Evolutionary conservation across 2,329 filamentous ascomycete genomes (phyloP), one percentile per base, ranked within the genome.

Genomic region (Sporothrix brunneoviolacea): DNA sequence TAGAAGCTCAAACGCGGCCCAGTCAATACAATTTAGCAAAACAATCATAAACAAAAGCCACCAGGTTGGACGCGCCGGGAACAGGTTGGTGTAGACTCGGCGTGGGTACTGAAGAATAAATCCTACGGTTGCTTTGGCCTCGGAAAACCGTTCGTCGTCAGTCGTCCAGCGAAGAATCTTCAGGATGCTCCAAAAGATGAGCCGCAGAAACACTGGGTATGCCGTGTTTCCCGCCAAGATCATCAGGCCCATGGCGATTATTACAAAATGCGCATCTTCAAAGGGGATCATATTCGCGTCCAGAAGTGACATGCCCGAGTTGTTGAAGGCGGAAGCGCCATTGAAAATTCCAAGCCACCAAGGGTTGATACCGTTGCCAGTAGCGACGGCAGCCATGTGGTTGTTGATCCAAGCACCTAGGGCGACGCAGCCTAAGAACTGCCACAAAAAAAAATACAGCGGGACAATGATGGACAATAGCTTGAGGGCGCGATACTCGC

Each of bases 291-390:
- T 82, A 59, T 84, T 85, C 36, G 76, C 74, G 61, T 86, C 82
- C 12, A 86, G 66, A 32, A 86, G 68, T 18, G 76, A 78, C 80
- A 87, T 84, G 36, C 83, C 82, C n/a, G 75, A 81, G 57, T 86
- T 86, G 65, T 84, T 85, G 64, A 86, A 87, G 0, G 82, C 83
- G 16, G 80, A 84, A 4, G 80, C 75, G 2, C 79, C 79, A 54
- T 84, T 82, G 66, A 86, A 87, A 39, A 80, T 74, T 36, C 83
- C 83, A 3, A 80, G 69, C 82, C 83, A 86, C 79, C 79, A 85
- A 30, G 83, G 77, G 52, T 80, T 78, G 48, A 83, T 71, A 12
- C 75, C 79, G 60, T 86, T 84, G 4, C 62, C 64, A 2, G 65
- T 60, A 1, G 80, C 71, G 4, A 71, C 66, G 8, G 67, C 65